These are phyloP conservation scores for Evernia prunastri DNA, from an alignment of 495 filamentous ascomycete species.

Conservation along the genomic window DNA sequence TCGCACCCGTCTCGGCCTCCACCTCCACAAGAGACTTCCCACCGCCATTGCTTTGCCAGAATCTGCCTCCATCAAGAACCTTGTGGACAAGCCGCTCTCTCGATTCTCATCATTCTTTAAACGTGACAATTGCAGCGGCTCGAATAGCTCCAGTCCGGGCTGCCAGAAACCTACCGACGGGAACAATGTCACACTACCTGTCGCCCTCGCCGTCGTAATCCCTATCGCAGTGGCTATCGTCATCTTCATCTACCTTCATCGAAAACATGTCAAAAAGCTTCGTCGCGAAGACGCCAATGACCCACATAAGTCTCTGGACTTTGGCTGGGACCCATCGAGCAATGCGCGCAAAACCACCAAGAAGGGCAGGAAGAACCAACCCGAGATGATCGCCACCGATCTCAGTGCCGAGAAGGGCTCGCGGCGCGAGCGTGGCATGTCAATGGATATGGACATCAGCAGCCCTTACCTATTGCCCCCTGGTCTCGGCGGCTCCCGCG, in stretches of 20 bases:
- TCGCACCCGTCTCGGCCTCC: constrained; percentile 17
- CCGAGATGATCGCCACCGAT: constrained; percentile 39
- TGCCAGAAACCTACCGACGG: constrained; percentile 54
- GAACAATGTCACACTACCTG: constrained; percentile 60
- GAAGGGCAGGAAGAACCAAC: constrained; percentile 36
- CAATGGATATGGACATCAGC: constrained; percentile 72
- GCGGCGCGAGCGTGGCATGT: constrained; percentile 63
- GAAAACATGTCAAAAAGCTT: constrained; percentile 65
- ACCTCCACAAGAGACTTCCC: constrained; percentile 11
- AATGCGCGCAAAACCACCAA: constrained; percentile 10
- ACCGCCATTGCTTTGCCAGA: constrained; percentile 10
- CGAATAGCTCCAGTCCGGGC: constrained; percentile 8
- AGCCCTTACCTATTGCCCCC: constrained; percentile 90
- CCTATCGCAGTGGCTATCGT: constrained; percentile 63
- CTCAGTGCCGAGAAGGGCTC: constrained; percentile 37
- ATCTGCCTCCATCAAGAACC: constrained; percentile 4
- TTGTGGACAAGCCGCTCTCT: constrained; percentile 13
- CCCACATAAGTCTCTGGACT: constrained; percentile 88
- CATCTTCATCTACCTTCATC: constrained; percentile 69
- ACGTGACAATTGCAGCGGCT: constrained; percentile 13
- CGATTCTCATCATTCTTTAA: constrained; percentile 9
- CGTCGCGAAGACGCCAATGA: constrained; percentile 75
- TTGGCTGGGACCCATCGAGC: constrained; percentile 55
- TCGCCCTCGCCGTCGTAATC: constrained; percentile 72
- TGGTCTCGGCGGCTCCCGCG: constrained; percentile 65